A percentile compares a stretch with the other conserved stretches of the same genome.
phyloP scores from a whole-genome alignment of 805 yeast species.

The Millerago galiae region DNA sequence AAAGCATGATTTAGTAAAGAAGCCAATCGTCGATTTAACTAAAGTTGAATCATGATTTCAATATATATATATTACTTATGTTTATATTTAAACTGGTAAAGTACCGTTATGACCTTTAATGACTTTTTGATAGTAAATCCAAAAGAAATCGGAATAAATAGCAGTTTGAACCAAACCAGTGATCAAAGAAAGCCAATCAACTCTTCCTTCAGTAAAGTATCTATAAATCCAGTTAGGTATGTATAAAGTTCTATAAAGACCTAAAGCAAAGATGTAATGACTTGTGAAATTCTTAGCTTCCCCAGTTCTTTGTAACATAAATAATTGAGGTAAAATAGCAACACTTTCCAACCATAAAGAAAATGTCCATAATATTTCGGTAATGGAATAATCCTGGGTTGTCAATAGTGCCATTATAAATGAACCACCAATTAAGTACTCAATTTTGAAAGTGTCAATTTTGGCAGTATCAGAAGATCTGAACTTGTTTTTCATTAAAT shows the following conservation, averaged over 20 bases:
- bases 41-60: background rate
- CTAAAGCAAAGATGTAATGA: conserved; percentile 92
- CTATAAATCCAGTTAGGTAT: conserved; percentile 95
- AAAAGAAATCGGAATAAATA: conserved; percentile 92
- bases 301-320: conserved; percentile 83
- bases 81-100: conserved; percentile 54
- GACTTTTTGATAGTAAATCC: conserved; percentile 78
- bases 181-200: conserved; percentile 64
- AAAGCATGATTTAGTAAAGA: too few relatives aligned
- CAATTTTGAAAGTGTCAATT: conserved; percentile 69
- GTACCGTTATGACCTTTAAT: conserved; percentile 72
- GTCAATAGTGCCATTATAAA: conserved; percentile 53
- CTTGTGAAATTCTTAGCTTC: conserved; percentile 81
- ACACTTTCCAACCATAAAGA: conserved; percentile 89
- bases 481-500: conserved; percentile 59
- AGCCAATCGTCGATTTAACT: background rate
- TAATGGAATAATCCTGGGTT: conserved; percentile 53
- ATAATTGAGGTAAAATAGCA: conserved; percentile 89
- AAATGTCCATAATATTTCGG: conserved; percentile 80
- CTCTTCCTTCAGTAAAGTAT: conserved; percentile 51
- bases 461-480: conserved; percentile 44
- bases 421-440: conserved; percentile 63
- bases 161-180: conserved; percentile 85
- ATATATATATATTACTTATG: too few relatives aligned
- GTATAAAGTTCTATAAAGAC: conserved; percentile 82